These are phyloP conservation scores for Pseudocercospora crystallina DNA, from an alignment of 2,329 filamentous ascomycete genomes.

Conservation along the genomic window DNA sequence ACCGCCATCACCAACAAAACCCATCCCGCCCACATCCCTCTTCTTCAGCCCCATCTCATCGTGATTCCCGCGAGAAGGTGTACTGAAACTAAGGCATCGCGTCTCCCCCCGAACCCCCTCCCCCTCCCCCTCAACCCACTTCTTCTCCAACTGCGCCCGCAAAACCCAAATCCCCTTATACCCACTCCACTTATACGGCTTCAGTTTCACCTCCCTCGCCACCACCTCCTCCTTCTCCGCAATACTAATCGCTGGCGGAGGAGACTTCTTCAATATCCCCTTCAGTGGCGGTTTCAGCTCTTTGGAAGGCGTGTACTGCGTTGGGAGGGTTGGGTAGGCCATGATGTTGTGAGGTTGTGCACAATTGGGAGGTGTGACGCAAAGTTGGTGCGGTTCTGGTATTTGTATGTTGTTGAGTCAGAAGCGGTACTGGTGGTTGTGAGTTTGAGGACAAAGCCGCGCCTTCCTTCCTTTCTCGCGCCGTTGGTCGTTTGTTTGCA, in stretches of 20 bases:
- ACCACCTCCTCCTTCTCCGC: background rate
- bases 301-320: background rate
- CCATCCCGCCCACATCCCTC: too few relatives aligned
- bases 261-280: constrained; percentile 5
- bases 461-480: background rate
- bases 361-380: background rate
- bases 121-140: too few relatives aligned
- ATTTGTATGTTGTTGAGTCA: background rate
- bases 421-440: background rate
- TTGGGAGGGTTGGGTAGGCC: too few relatives aligned
- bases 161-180: background rate
- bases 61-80: too few relatives aligned
- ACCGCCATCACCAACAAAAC: too few relatives aligned
- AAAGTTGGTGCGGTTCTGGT: background rate
- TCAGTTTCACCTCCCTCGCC: background rate
- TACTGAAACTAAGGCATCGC: too few relatives aligned
- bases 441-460: background rate
- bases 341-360: background rate
- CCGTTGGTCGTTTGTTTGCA: too few relatives aligned
- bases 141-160: too few relatives aligned
- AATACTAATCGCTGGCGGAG: background rate
- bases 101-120: too few relatives aligned
- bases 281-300: background rate
- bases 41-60: too few relatives aligned
- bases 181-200: constrained; percentile 3